These are phyloP conservation scores for Solanum hybrid DNA, from an alignment of 305 asterid species.

Conservation along the genomic window DNA sequence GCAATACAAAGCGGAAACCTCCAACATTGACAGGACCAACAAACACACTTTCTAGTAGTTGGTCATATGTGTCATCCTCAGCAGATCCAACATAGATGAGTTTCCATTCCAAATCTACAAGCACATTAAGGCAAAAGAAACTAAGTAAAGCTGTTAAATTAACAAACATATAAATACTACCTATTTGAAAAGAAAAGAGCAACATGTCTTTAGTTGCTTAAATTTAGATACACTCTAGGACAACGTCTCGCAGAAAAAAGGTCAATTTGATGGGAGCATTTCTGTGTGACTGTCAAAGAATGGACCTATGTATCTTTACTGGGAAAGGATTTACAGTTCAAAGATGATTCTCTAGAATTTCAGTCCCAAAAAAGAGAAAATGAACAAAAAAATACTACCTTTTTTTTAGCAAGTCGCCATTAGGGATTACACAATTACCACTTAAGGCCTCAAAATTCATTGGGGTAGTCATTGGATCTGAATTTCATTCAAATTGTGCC, in stretches of 20 bases:
- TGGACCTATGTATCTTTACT: neutral
- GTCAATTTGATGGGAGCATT: neutral
- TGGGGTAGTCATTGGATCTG: neutral
- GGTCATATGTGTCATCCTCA: slow-evolving; percentile 96
- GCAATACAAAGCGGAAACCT: slow-evolving; percentile 69
- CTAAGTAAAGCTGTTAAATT: neutral
- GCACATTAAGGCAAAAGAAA: neutral
- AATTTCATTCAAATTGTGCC: neutral
- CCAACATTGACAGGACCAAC: slow-evolving; percentile 97
- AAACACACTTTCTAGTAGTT: slow-evolving; percentile 84
- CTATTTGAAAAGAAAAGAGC: neutral
- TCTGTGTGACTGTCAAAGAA: neutral
- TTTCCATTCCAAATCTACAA: slow-evolving; percentile 94
- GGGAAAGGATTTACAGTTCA: neutral
- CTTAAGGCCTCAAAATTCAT: neutral
- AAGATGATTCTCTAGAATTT: neutral
- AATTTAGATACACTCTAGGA: neutral
- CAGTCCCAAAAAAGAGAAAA: neutral
- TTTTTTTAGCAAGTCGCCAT: neutral
- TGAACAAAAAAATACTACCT: neutral
- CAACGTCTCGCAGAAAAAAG: neutral
- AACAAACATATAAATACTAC: neutral
- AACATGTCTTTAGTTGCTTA: neutral
- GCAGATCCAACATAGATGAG: slow-evolving; percentile 97
- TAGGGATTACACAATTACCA: neutral